A percentile compares a stretch with the other conserved stretches of the same genome.
phyloP scores from a whole-genome alignment of 805 yeast species.

The Candida qinlingensis region DNA sequence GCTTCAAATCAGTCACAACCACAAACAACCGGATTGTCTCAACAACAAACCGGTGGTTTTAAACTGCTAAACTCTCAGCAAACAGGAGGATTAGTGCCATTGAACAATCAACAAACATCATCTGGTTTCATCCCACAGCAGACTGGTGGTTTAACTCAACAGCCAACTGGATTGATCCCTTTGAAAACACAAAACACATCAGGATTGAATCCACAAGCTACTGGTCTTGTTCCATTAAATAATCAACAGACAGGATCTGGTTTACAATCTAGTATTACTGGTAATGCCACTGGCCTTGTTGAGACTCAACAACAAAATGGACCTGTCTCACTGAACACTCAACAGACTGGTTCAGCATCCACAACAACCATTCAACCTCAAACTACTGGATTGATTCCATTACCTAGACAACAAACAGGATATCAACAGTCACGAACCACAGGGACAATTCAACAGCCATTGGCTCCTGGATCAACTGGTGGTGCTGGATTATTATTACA shows the following conservation, averaged over 20 bases:
- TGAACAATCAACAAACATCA: conserved; percentile 21
- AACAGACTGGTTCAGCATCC: conserved; percentile 11
- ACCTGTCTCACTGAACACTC: conserved; percentile 20
- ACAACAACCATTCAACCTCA: conserved; percentile 17
- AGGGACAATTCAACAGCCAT: conserved; percentile 12
- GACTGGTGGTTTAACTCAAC: conserved; percentile 38
- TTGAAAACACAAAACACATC: not conserved
- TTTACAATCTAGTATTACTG: conserved; percentile 27
- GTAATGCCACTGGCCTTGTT: not conserved
- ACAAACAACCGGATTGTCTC: conserved; percentile 5
- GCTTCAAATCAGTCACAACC: not conserved
- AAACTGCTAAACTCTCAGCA: conserved; percentile 30
- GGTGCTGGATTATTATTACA: conserved; percentile 22
- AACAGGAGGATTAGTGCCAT: conserved; percentile 28
- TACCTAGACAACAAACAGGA: conserved; percentile 17
- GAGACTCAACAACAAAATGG: conserved; percentile 33
- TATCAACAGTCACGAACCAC: conserved; percentile 25
- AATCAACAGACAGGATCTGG: conserved; percentile 16
- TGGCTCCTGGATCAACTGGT: conserved; percentile 20
- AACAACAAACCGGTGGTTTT: conserved; percentile 16
- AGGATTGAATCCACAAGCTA: conserved; percentile 49
- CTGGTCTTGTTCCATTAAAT: conserved; percentile 48
- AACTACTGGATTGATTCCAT: conserved; percentile 29
- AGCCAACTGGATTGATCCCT: conserved; percentile 52
- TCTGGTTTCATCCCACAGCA: not conserved